A percentile compares a stretch with the other conserved stretches of the same genome.
These are phyloP conservation scores for Megacollybia marginata DNA, from an alignment of 768 basidiomycete genomes.

Conservation along the genomic window DNA sequence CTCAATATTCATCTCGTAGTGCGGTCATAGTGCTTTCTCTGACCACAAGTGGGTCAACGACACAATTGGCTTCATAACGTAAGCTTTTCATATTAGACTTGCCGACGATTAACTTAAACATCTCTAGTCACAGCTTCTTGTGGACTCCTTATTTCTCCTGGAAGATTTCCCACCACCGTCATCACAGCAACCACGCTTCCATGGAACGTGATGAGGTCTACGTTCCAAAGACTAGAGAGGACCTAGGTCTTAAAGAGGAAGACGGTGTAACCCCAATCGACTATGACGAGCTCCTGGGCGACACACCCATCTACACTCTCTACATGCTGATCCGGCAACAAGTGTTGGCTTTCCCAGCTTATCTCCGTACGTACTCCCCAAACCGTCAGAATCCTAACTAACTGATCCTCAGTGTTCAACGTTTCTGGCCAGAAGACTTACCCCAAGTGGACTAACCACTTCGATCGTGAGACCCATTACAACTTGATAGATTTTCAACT, in stretches of 20 bases:
- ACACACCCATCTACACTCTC: constrained; percentile 34
- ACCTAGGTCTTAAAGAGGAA: constrained; percentile 25
- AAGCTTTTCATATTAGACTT: constrained; percentile 10
- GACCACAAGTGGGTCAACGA: constrained; percentile 40
- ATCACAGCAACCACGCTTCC: constrained; percentile 18
- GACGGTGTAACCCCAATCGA: constrained; percentile 16
- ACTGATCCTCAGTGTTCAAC: constrained; percentile 41
- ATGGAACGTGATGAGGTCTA: constrained; percentile 24
- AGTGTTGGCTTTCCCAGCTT: constrained; percentile 35
- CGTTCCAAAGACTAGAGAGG: constrained; percentile 30
- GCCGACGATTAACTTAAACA: constrained; percentile 16
- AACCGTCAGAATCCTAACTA: background rate
- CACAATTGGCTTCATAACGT: constrained; percentile 37
- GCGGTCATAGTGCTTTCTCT: constrained; percentile 53
- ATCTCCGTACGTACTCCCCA: constrained; percentile 22
- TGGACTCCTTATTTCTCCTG: constrained; percentile 18
- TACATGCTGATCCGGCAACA: constrained; percentile 33
- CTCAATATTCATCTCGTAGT: constrained; percentile 21
- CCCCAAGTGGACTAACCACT: constrained; percentile 61
- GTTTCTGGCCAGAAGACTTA: constrained; percentile 55
- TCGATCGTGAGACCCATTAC: constrained; percentile 38
- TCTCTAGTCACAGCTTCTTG: constrained; percentile 8
- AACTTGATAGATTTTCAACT: background rate
- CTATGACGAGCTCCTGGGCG: constrained; percentile 32
- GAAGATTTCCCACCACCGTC: constrained; percentile 19